phyloP scores from a whole-genome alignment of 768 basidiomycete genomes.

The Goffeauzyma gilvescens region DNA sequence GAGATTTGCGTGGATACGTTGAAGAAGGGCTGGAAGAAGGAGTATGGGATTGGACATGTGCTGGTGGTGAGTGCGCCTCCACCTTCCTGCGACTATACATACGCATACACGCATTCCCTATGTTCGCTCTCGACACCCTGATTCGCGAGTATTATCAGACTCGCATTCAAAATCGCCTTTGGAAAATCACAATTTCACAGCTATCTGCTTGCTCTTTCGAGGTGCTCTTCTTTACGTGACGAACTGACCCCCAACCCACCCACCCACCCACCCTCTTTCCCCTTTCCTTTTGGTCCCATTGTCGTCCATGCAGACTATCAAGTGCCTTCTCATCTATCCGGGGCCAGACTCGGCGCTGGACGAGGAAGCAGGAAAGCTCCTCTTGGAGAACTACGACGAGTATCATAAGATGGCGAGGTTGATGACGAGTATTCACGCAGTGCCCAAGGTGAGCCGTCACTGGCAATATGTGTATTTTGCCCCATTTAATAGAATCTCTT shows the following conservation, averaged over 20 bases:
- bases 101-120: too few relatives aligned
- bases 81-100: neutral
- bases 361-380: constrained; percentile 82
- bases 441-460: constrained; percentile 8
- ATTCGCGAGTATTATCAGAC: too few relatives aligned
- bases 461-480: too few relatives aligned
- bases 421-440: constrained; percentile 38
- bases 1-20: constrained; percentile 95
- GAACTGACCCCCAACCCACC: neutral
- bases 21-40: constrained; percentile 90
- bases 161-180: too few relatives aligned
- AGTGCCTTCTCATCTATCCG: constrained; percentile 87
- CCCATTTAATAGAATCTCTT: too few relatives aligned
- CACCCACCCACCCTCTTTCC: neutral
- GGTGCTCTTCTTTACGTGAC: too few relatives aligned
- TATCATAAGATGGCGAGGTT: constrained; percentile 40
- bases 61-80: constrained; percentile 44
- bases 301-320: constrained; percentile 43
- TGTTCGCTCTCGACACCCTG: too few relatives aligned
- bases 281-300: neutral
- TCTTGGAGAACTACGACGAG: constrained; percentile 67
- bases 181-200: too few relatives aligned
- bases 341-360: constrained; percentile 92
- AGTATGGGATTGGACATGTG: constrained; percentile 78
- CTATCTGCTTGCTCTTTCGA: too few relatives aligned